phyloP scores from a whole-genome alignment of 495 filamentous ascomycete genomes.

The Venustampulla echinocandica region DNA sequence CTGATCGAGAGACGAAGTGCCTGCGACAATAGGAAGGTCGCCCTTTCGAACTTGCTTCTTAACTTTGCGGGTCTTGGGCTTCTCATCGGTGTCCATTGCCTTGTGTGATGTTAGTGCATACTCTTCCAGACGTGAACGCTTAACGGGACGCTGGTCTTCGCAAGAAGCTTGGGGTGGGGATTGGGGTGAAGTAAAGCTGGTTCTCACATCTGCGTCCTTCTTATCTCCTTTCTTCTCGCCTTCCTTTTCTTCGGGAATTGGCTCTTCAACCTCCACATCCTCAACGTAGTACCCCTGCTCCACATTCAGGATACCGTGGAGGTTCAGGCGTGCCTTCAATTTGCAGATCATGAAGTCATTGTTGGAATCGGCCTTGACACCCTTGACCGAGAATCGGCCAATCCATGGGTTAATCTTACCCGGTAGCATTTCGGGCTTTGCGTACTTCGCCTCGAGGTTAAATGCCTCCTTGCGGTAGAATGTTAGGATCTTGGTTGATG shows the following conservation, averaged over 20 bases:
- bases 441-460: constrained; percentile 90
- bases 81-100: constrained; percentile 86
- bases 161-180: constrained; percentile 4
- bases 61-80: constrained; percentile 89
- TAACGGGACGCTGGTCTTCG: constrained; percentile 8
- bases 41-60: constrained; percentile 99
- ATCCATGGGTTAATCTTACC: constrained; percentile 93
- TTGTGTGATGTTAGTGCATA: constrained; percentile 30
- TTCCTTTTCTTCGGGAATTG: constrained; percentile 54
- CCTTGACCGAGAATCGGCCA: constrained; percentile 89
- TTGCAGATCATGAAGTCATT: constrained; percentile 99
- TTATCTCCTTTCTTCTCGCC: constrained; percentile 47
- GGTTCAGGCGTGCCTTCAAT: constrained; percentile 94
- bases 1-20: constrained; percentile 70
- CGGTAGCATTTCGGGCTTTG: constrained; percentile 77
- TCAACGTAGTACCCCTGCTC: constrained; percentile 97
- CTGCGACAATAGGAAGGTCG: constrained; percentile 79
- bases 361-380: constrained; percentile 73
- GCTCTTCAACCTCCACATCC: constrained; percentile 96
- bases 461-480: constrained; percentile 99
- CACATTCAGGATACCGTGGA: constrained; percentile 93
- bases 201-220: constrained; percentile 53
- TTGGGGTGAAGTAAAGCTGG: background rate
- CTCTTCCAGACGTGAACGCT: constrained; percentile 10
- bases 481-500: constrained; percentile 98